Evolutionary conservation across 2,329 filamentous ascomycete genomes (phyloP), one percentile per base, ranked within the genome.

Genomic region (Microsporum ferrugineum): DNA sequence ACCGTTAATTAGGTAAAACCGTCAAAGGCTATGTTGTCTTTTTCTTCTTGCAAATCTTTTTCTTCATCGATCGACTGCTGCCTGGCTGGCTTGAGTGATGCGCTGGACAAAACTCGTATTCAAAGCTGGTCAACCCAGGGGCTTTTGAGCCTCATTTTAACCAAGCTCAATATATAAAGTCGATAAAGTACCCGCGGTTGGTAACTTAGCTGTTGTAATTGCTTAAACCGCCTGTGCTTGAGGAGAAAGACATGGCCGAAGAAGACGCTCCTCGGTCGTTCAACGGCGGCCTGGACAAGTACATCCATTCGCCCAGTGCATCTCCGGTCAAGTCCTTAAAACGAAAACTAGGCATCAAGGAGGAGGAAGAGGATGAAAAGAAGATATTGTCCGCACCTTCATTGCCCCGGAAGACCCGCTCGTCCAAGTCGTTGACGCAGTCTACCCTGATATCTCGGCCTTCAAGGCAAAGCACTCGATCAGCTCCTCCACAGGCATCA

Each of bases 241-340:
- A 43, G 2, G 5, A 10, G 1, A 29, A 49, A 38, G 41, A 60
- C 5, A 60, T 36, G 23, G 38, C 45, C 57, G 41, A 60, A n/a
- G 63, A 65, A 57, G 57, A 61, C 12, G 71, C 70, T 58, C 73
- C 67, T 53, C 34, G 34, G 17, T 59, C 63, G 0, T 76, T 76
- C 62, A 68, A 74, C 49, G 74, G 73, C 12, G 65, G 62, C 14
- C 64, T 76, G 5, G 70, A 71, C 36, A 68, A 70, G 64, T 76
- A 68, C 49, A 63, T 72, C 0, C 71, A 75, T 60, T 53, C 61
- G 0, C 61, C 64, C 38, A 63, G 41, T 58, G 12, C 57, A 33
- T 59, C 47, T 14, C 39, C 59, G 5, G 41, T 55, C 12, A 51
- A 57, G 38, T 49, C 62, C 14, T 51, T 61, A 36, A 66, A 66